Conservation (phyloP, 2,329 filamentous ascomycete genomes). For the Neofusicoccum parvum region DNA sequence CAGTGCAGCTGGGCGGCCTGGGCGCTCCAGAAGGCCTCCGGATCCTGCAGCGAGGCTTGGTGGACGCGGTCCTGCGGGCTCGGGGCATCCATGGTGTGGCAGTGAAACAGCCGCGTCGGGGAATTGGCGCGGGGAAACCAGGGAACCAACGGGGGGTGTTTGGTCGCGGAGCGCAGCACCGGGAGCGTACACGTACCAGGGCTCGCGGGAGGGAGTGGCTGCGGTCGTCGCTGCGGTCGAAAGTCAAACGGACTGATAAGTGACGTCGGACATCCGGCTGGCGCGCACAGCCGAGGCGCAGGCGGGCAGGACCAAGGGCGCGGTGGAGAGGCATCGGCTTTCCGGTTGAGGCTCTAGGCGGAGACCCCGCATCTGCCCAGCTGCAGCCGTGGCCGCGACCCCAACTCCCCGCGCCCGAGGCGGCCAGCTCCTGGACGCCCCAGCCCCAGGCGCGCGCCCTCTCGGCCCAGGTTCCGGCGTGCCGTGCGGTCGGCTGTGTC, state of each 20-base stretch:
- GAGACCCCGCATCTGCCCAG: neutral
- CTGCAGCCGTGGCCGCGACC: neutral
- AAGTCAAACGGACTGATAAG: constrained; percentile 15
- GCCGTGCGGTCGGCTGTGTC: too few species aligned
- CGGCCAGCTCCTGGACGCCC: too few species aligned
- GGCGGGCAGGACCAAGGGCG: neutral
- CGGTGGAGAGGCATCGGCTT: neutral
- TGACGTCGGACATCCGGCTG: constrained; percentile 10
- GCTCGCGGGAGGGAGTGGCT: neutral
- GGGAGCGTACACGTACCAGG: neutral
- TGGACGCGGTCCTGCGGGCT: constrained; percentile 55
- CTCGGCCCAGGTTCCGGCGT: neutral
- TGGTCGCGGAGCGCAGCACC: neutral
- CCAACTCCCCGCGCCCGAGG: neutral
- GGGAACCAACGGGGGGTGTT: neutral
- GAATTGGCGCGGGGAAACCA: neutral
- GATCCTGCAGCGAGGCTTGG: constrained; percentile 63
- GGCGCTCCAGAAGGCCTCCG: constrained; percentile 72
- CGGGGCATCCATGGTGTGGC: constrained; percentile 26
- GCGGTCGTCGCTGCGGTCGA: neutral
- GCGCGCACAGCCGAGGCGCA: neutral
- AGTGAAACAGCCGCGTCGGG: neutral
- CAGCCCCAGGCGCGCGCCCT: neutral
- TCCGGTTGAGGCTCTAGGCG: constrained; percentile 9
- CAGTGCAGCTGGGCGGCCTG: constrained; percentile 78